Conservation (phyloP, 225 moss, liverwort and hornwort species). For the Pseudisothecium myosuroides region DNA sequence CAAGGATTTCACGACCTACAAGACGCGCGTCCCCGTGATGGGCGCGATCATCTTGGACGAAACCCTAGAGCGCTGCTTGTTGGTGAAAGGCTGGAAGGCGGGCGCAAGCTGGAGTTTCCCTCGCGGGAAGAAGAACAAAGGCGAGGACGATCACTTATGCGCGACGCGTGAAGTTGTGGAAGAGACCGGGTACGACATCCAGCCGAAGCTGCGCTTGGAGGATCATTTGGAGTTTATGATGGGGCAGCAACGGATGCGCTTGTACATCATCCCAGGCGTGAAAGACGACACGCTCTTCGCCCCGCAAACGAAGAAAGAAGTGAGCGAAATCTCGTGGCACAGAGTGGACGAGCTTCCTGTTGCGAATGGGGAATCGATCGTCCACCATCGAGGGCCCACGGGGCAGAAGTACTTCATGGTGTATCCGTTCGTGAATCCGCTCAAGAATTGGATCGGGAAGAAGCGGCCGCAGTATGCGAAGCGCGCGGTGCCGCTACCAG, state of each 20-base stretch:
- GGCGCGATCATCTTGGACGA: slow-evolving; percentile 92
- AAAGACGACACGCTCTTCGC: slow-evolving; percentile 68
- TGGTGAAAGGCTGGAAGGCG: slow-evolving; percentile 98
- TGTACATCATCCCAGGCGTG: slow-evolving; percentile 81
- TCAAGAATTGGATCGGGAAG: slow-evolving; percentile 57
- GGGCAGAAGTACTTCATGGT: slow-evolving; percentile 98
- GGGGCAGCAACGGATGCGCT: slow-evolving; percentile 85
- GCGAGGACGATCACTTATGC: slow-evolving; percentile 74
- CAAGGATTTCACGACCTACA: slow-evolving; percentile 96
- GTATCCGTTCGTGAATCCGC: slow-evolving; percentile 61
- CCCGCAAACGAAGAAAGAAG: slow-evolving; percentile 94
- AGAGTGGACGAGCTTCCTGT: slow-evolving; percentile 84
- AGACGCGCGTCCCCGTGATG: slow-evolving; percentile 91
- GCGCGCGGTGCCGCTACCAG: slow-evolving; percentile 21
- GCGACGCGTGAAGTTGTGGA: slow-evolving; percentile 74
- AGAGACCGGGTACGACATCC: slow-evolving; percentile 76
- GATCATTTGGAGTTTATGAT: slow-evolving; percentile 63
- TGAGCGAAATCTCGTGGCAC: slow-evolving; percentile 99
- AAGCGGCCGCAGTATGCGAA: slow-evolving; percentile 21
- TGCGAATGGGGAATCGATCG: slow-evolving; percentile 61
- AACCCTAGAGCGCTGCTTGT: slow-evolving; percentile 79
- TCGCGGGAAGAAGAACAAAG: slow-evolving; percentile 96
- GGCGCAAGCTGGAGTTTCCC: slow-evolving; percentile 99
- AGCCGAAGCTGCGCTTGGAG: slow-evolving; percentile 37
- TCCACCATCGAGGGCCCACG: slow-evolving; percentile 86